Conservation (phyloP, 78 protist species). For the Trichosphaerium sp. region DNA sequence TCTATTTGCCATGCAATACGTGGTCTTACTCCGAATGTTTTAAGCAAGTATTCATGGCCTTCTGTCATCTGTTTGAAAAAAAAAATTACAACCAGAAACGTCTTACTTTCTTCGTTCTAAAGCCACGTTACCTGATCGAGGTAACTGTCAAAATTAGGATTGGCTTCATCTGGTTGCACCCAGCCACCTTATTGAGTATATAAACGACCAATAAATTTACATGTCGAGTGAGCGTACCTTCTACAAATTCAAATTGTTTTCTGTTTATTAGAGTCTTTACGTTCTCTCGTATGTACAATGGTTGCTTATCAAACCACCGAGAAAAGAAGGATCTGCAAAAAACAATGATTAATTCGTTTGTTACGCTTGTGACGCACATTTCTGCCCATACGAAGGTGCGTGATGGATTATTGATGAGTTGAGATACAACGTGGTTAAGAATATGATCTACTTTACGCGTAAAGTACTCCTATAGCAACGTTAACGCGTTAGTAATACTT, state of each 20-base stretch:
- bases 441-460: background rate
- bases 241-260: slow-evolving; percentile 43
- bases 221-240: no score
- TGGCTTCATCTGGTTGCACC: slow-evolving; percentile 76
- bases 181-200: slow-evolving; percentile 40
- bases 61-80: background rate
- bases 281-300: background rate
- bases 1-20: slow-evolving; percentile 67
- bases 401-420: background rate
- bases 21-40: slow-evolving; percentile 22
- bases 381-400: slow-evolving; percentile 42
- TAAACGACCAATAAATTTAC: background rate
- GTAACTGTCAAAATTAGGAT: slow-evolving; percentile 3
- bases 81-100: background rate
- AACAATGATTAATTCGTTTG: background rate
- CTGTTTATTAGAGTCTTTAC: background rate
- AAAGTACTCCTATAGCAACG: slow-evolving; percentile 7
- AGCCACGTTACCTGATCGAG: slow-evolving; percentile 69
- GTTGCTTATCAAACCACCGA: slow-evolving; percentile 30
- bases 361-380: slow-evolving; percentile 6
- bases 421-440: background rate
- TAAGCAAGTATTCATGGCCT: slow-evolving; percentile 51
- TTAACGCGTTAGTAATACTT: background rate
- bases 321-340: slow-evolving; percentile 35
- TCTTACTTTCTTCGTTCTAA: no score